Base-by-base conservation (phyloP, 2,329 filamentous ascomycete species). In the Phialocephala sp. region DNA sequence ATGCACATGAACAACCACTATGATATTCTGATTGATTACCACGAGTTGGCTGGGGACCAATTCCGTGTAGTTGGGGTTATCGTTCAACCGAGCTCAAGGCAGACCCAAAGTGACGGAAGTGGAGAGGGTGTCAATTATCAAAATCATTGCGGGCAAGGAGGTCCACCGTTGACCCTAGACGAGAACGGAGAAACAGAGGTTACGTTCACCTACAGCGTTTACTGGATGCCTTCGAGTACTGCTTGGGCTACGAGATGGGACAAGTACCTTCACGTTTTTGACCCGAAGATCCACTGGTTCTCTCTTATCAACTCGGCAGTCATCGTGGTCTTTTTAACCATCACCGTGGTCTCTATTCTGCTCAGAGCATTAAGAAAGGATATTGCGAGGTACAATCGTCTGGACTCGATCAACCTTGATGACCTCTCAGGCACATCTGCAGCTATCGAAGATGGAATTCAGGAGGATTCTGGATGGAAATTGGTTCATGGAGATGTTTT, bases 271-370 rank as follows among this genome's bases (percentile, higher is more conserved):
- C 94, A 98, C 75, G 94, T 99, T 36, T 96, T 94, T 76, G 94
- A 98, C 78, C 94, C 95, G 60, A 96, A 95, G 83, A 98, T 99
- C 73, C 95, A 99, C 79, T 99, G 95, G 95, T 97, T 98, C 82
- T 97, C 94, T 66, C 88, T 99, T 59, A 91, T 98, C 80, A 97
- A 97, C 79, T 97, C 94, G 41, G 92, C 95, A 59, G 89, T 98
- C 54, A 97, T 99, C 68, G 94, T 99, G 59, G 85, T 97, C 58
- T 95, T 98, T 79, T 84, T 98, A 47, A 89, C 94, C 41, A 87
- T 93, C 55, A 97, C 95, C 73, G 95, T 99, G 69, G 90, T 91
- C 79, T 97, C 94, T n/a, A 92, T 98, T 56, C 84, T 99, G 18
- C 83, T 97, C 63, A 88, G 94, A 62, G 93, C 94, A 1, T 82